Evolutionary conservation across 225 moss, liverwort and hornwort genomes (phyloP), one percentile per base, ranked within the genome.

Genomic region (Anthoceros angustus): DNA sequence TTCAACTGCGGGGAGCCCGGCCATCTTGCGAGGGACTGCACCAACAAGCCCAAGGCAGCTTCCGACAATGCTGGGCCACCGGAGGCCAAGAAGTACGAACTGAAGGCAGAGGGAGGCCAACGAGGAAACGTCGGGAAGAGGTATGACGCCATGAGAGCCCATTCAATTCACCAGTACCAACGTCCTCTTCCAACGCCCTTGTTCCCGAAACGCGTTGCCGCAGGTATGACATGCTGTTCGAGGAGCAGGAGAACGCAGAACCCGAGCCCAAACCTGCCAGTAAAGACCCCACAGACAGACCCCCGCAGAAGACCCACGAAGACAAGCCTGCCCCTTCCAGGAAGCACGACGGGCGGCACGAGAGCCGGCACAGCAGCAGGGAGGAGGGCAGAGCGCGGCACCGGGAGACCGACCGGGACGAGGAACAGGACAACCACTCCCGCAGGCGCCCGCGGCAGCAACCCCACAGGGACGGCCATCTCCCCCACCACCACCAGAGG

Each of bases 151-250:
- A 9, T 10, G 62, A 10, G 14, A 25, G 40, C 40, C 12, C 23
- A 10, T 23, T 15, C 9, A 18, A 39, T 39, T 23, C 9, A 25
- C 8, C 39, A 38, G 21, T 4, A 5, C 46, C 4, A 10, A 9
- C 11, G 9, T 18, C 10, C 12, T 14, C 32, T 9, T 62, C n/a
- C 23, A 9, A 10, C 9, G 16, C 39, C 21, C 2, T 16, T 2
- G 39, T 5, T 7, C 7, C 15, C 10, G 41, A 63, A 42, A 41
- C 26, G n/a, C n/a, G n/a, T n/a, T n/a, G n/a, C 55, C 24, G 60
- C 71, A 92, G 92, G 68, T 92, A 92, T 76, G 88, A 92, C 39
- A 92, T 92, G 92, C 84, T 92, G 42, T 92, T 92, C 67, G 91
- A 77, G 46, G 86, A 86, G 40, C 78, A 81, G 42, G 49, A 62